phyloP scores from a whole-genome alignment of 768 basidiomycete genomes.

The Sporobolomyces pararoseus region DNA sequence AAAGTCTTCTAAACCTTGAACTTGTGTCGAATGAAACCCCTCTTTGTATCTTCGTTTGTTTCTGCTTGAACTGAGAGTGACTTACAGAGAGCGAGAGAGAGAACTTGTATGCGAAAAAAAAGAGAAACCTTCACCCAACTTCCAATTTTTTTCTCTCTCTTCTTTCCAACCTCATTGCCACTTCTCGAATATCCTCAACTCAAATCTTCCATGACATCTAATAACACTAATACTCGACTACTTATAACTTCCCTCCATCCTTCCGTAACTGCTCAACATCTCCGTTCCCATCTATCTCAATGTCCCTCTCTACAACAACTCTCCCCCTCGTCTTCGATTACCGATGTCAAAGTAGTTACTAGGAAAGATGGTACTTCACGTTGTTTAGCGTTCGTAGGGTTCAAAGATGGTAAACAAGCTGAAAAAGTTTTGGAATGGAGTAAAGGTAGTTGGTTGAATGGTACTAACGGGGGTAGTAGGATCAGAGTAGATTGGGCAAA shows the following conservation, averaged over 20 bases:
- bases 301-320: constrained; percentile 22
- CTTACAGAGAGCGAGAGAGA: not conserved
- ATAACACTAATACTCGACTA: no score
- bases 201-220: no score
- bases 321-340: constrained; percentile 54
- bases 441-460: constrained; percentile 67
- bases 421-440: constrained; percentile 73
- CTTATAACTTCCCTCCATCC: constrained; percentile 32
- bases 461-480: constrained; percentile 59
- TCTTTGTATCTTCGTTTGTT: no score
- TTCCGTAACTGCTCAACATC: constrained; percentile 11
- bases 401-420: constrained; percentile 74
- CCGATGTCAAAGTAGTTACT: constrained; percentile 76
- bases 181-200: not conserved
- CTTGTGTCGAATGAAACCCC: no score
- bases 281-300: constrained; percentile 18
- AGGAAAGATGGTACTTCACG: constrained; percentile 72
- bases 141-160: not conserved
- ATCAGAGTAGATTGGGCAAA: constrained; percentile 68
- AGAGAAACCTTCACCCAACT: no score
- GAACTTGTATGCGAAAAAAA: no score
- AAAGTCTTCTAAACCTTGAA: constrained; percentile 50
- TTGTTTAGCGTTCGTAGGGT: constrained; percentile 89
- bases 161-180: not conserved
- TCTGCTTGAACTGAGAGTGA: not conserved